Evolutionary conservation across 768 basidiomycete species (phyloP), one percentile per base, ranked within the genome.

Genomic region (Hygrophorus pudorinus): DNA sequence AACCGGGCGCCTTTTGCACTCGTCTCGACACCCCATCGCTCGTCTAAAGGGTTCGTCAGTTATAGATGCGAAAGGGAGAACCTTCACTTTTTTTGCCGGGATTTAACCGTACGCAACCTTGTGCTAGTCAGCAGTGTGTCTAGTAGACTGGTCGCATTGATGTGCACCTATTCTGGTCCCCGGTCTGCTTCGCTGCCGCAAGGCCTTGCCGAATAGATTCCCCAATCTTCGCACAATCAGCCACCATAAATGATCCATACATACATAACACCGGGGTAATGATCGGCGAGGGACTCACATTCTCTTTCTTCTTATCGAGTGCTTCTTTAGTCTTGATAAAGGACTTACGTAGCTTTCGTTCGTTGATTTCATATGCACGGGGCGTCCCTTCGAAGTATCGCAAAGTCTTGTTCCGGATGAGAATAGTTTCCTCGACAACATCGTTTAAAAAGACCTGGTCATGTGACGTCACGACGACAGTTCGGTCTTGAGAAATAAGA

Each of bases 121-220:
- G 49, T 81, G 81, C 41, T 81, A 78, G 50, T 81, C 79, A 0
- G 78, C 79, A 0, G 75, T 74, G n/a, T n/a, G n/a, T n/a, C n/a
- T n/a, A n/a, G n/a, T n/a, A n/a, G n/a, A n/a, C n/a, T n/a, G n/a
- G n/a, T n/a, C n/a, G n/a, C n/a, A n/a, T n/a, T n/a, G n/a, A n/a
- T n/a, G n/a, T n/a, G n/a, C n/a, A n/a, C n/a, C n/a, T n/a, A n/a
- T n/a, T n/a, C n/a, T n/a, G n/a, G n/a, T n/a, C n/a, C n/a, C n/a
- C n/a, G n/a, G n/a, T n/a, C n/a, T n/a, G n/a, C n/a, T n/a, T n/a
- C n/a, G n/a, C n/a, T n/a, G n/a, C n/a, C n/a, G n/a, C n/a, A n/a
- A n/a, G n/a, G n/a, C n/a, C n/a, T n/a, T n/a, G n/a, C n/a, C n/a
- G n/a, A n/a, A n/a, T n/a, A n/a, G n/a, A n/a, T n/a, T n/a, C n/a